phyloP scores from a whole-genome alignment of 495 filamentous ascomycete species.

The Hypoxylon subgilvum region DNA sequence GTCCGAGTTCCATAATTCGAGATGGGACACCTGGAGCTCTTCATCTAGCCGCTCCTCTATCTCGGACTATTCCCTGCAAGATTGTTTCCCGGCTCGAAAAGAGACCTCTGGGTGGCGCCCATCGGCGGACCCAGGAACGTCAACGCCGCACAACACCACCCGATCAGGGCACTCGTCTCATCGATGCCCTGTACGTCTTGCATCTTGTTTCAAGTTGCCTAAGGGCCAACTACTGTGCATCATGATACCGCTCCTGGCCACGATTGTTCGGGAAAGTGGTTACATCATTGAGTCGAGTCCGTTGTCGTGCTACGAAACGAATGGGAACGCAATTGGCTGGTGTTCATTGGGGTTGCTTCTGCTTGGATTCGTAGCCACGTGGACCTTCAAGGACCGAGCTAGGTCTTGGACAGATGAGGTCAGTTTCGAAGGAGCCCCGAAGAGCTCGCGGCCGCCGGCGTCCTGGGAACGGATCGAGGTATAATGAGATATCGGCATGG shows the following conservation, averaged over 20 bases:
- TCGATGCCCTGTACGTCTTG: constrained; percentile 13
- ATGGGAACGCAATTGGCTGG: constrained; percentile 9
- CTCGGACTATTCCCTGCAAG: neutral
- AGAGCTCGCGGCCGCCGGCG: neutral
- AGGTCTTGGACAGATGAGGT: constrained; percentile 4
- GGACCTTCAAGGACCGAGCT: constrained; percentile 19
- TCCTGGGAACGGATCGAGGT: neutral
- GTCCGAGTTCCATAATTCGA: constrained; percentile 5
- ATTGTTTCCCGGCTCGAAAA: constrained; percentile 1
- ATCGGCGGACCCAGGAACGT: neutral
- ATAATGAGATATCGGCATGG: constrained; percentile 1
- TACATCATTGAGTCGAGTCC: neutral
- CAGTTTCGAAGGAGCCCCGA: neutral
- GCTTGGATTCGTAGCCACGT: constrained; percentile 29
- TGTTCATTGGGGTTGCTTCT: constrained; percentile 15
- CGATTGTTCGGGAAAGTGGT: constrained; percentile 16
- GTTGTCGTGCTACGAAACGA: neutral
- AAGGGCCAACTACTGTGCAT: constrained; percentile 17
- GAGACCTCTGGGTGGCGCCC: neutral
- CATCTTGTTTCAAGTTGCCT: constrained; percentile 10
- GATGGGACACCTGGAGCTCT: constrained; percentile 21
- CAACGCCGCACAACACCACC: neutral
- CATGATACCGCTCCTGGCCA: constrained; percentile 17
- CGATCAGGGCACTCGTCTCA: neutral
- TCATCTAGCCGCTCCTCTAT: constrained; percentile 1